Percentiles rank a stretch among this genome's conserved stretches.
phyloP scores from a whole-genome alignment of 208 protist species.

The Dictyostelium gargantuum region DNA sequence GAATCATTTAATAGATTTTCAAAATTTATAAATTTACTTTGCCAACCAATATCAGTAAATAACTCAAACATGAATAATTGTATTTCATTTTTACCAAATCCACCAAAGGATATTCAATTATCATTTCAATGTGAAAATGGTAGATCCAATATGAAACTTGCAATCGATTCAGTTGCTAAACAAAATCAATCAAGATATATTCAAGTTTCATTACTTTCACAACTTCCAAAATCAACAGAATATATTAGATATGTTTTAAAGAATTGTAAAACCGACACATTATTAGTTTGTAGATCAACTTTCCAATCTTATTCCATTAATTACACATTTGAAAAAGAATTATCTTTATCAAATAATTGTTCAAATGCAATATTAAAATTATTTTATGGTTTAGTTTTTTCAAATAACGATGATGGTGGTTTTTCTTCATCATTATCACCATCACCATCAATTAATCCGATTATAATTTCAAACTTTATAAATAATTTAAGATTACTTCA shows the following conservation, averaged over 20 bases:
- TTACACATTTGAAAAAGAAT: not conserved
- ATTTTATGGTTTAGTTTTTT: not conserved
- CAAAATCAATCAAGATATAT: not conserved
- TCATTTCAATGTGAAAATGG: conserved; percentile 37
- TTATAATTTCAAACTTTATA: not conserved
- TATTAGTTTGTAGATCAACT: not conserved
- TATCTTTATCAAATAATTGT: not conserved
- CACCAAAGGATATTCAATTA: conserved; percentile 8
- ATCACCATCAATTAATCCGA: not conserved
- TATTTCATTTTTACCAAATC: not conserved
- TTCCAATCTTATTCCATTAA: not conserved
- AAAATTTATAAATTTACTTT: not conserved
- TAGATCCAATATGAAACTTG: not conserved
- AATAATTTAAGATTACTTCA: not conserved
- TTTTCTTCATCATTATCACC: no score
- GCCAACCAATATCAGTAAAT: not conserved
- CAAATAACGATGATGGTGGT: not conserved
- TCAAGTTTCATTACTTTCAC: not conserved
- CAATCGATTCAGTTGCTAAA: not conserved
- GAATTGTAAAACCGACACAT: not conserved
- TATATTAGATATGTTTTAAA: not conserved
- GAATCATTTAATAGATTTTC: not conserved
- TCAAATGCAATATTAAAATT: not conserved
- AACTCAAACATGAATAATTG: not conserved
- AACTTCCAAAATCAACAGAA: not conserved